Evolutionary conservation across 73 alveolate genomes (phyloP).

Genomic region (Durusdinium trenchii): DNA sequence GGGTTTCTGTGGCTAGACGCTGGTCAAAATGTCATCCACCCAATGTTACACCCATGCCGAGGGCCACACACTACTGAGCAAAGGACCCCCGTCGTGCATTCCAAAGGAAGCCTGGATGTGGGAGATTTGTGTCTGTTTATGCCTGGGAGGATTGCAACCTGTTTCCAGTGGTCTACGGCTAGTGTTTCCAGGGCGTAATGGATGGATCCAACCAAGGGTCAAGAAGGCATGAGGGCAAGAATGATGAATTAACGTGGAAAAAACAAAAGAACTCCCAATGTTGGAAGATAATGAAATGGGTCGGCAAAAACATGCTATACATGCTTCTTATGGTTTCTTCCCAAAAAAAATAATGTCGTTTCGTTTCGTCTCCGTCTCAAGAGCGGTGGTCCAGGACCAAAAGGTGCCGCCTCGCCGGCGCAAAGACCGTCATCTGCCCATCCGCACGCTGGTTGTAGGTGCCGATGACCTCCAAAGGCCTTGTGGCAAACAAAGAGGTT

Average conservation of each 20-base stretch:
- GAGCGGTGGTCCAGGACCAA: too few species aligned
- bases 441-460: constrained; percentile 39
- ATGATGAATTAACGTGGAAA: neutral
- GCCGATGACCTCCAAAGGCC: constrained; percentile 76
- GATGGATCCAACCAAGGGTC: too few species aligned
- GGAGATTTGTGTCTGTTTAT: neutral
- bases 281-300: too few species aligned
- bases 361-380: too few species aligned
- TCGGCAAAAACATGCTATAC: too few species aligned
- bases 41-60: neutral
- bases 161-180: too few species aligned
- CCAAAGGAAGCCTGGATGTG: constrained; percentile 61
- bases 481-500: neutral
- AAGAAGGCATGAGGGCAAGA: neutral
- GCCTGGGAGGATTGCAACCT: too few species aligned
- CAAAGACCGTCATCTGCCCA: constrained; percentile 80
- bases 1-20: too few species aligned
- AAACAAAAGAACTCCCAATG: neutral
- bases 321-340: too few species aligned
- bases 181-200: too few species aligned
- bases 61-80: constrained; percentile 37
- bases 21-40: too few species aligned
- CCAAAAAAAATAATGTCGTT: too few species aligned
- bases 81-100: constrained; percentile 76
- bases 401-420: constrained; percentile 71